These are phyloP conservation scores for Pseudohalonectria lignicola DNA, from an alignment of 2,329 filamentous ascomycete genomes.

Conservation along the genomic window DNA sequence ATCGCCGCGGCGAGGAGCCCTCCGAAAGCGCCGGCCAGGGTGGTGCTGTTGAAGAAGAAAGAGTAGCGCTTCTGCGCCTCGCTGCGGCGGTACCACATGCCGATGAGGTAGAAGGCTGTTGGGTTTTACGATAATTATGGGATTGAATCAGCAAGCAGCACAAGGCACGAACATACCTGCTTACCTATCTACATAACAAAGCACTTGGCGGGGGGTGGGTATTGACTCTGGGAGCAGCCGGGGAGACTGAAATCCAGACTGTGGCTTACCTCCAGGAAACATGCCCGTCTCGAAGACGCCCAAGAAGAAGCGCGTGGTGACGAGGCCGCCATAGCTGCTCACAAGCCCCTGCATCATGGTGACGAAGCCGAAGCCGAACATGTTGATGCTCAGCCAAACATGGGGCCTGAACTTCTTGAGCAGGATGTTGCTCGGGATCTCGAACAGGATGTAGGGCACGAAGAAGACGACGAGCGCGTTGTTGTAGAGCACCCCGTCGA, in stretches of 20 bases:
- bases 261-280: conserved; percentile 50
- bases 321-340: conserved; percentile 63
- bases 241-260: too few species aligned
- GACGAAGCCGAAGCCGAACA: conserved; percentile 72
- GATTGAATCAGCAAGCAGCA: too few species aligned
- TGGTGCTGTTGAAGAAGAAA: conserved; percentile 84
- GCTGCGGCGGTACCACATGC: conserved; percentile 80
- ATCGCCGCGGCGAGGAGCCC: conserved; percentile 79
- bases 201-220: too few species aligned
- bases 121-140: too few species aligned
- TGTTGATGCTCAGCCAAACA: conserved; percentile 68
- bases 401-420: conserved; percentile 57
- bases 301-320: conserved; percentile 77
- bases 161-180: too few species aligned
- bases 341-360: conserved; percentile 70
- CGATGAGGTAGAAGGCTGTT: conserved; percentile 57
- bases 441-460: conserved; percentile 61
- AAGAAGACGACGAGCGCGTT: conserved; percentile 65
- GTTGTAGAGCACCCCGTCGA: conserved; percentile 55
- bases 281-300: conserved; percentile 69
- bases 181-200: too few species aligned
- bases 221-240: too few species aligned
- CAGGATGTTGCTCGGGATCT: conserved; percentile 64
- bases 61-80: conserved; percentile 89
- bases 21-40: conserved; percentile 73